Conservation (phyloP, 129 eudicot genomes). For the Erigeron canadensis region DNA sequence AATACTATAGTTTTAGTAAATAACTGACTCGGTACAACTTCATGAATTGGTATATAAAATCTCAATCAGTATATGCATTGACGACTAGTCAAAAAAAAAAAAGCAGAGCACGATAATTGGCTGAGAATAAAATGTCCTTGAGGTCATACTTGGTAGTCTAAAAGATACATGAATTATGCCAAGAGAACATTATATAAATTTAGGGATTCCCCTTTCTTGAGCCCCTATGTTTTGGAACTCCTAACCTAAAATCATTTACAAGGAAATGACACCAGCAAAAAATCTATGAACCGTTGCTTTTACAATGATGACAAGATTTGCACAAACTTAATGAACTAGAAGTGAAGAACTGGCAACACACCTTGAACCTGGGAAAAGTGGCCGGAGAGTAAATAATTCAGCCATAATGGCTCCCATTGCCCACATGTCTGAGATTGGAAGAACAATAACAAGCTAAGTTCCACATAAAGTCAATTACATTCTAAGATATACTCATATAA, state of each 20-base stretch:
- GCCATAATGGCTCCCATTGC: conserved; percentile 99
- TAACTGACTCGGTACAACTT: neutral
- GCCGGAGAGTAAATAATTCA: conserved; percentile 79
- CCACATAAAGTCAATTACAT: conserved; percentile 3
- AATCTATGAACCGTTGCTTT: neutral
- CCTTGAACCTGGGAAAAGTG: conserved; percentile 98
- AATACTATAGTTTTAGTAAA: neutral
- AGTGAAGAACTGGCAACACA: conserved; percentile 24
- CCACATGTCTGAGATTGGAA: conserved; percentile 85
- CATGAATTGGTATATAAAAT: neutral
- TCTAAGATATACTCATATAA: neutral
- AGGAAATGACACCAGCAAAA: neutral
- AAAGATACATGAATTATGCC: neutral
- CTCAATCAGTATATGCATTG: neutral
- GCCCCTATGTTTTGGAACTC: too few relatives aligned
- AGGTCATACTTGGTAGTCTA: neutral
- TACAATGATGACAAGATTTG: neutral
- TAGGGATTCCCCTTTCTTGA: neutral
- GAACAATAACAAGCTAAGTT: neutral
- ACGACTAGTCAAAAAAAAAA: neutral
- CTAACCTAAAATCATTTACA: neutral
- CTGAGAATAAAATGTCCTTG: neutral
- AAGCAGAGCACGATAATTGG: neutral
- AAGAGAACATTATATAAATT: neutral
- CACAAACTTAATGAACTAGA: neutral